phyloP scores from a whole-genome alignment of 345 rosid species.

The Sonneratia alba region DNA sequence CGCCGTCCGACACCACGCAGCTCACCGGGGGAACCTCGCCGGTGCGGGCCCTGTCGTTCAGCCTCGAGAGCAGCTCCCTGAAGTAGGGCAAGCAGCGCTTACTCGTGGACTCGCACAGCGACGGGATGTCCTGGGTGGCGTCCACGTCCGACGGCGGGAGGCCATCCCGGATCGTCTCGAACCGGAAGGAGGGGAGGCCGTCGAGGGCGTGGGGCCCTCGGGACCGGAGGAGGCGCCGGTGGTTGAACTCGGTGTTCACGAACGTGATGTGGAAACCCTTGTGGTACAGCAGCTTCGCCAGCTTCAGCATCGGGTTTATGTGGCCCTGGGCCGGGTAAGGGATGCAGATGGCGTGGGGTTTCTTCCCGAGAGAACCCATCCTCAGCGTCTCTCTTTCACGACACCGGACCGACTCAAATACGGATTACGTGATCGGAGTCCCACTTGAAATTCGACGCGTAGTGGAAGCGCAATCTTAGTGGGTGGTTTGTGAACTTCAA shows the following conservation, averaged over 20 bases:
- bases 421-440: neutral
- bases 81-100: slow-evolving; percentile 24
- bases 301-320: slow-evolving; percentile 37
- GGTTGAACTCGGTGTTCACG: slow-evolving; percentile 41
- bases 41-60: slow-evolving; percentile 12
- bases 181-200: slow-evolving; percentile 32
- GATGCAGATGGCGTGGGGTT: slow-evolving; percentile 43
- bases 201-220: slow-evolving; percentile 21
- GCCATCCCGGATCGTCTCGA: slow-evolving; percentile 13
- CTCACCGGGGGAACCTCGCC: slow-evolving; percentile 19
- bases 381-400: neutral
- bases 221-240: slow-evolving; percentile 29
- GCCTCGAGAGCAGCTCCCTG: slow-evolving; percentile 17
- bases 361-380: slow-evolving; percentile 1
- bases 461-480: neutral
- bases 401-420: neutral
- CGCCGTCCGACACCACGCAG: slow-evolving; percentile 36
- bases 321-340: slow-evolving; percentile 53
- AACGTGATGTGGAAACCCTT: slow-evolving; percentile 42
- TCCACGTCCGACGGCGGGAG: slow-evolving; percentile 11
- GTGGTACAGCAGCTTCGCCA: slow-evolving; percentile 42
- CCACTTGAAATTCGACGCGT: neutral
- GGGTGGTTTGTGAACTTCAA: neutral
- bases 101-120: slow-evolving; percentile 29
- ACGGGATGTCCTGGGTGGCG: slow-evolving; percentile 33